Percentiles rank a stretch among this genome's conserved stretches.
phyloP scores from a whole-genome alignment of 495 filamentous ascomycete species.

The Haplographium delicatum region DNA sequence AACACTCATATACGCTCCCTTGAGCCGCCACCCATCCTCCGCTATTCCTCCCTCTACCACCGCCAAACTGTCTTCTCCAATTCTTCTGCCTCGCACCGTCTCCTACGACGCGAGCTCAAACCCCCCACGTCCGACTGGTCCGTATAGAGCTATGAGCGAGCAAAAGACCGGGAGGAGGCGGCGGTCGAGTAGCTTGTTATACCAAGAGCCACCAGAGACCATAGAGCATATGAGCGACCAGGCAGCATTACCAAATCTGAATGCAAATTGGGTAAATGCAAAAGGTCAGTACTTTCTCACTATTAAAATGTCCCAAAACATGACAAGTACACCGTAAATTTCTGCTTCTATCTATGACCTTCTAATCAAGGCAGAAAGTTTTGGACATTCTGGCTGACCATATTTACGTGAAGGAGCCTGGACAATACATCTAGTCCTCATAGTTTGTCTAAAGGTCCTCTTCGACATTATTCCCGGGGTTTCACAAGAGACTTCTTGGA shows the following conservation, averaged over 20 bases:
- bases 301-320: not conserved
- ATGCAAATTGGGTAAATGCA: constrained; percentile 97
- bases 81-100: constrained; percentile 73
- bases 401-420: constrained; percentile 66
- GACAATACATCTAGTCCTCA: constrained; percentile 93
- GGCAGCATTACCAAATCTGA: constrained; percentile 87
- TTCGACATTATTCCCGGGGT: constrained; percentile 93
- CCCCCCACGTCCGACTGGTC: constrained; percentile 44
- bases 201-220: constrained; percentile 89
- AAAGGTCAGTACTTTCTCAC: constrained; percentile 68
- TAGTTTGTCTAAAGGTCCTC: constrained; percentile 83
- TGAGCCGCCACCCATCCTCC: constrained; percentile 11
- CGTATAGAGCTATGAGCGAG: constrained; percentile 49
- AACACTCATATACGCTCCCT: constrained; percentile 4
- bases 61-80: constrained; percentile 79
- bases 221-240: constrained; percentile 96
- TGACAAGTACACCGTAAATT: too few relatives aligned
- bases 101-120: constrained; percentile 74
- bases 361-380: not conserved
- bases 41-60: constrained; percentile 41
- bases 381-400: constrained; percentile 2
- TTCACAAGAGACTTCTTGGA: constrained; percentile 97
- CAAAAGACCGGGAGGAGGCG: constrained; percentile 67
- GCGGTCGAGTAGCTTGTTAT: constrained; percentile 87
- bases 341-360: too few relatives aligned